Evolutionary conservation across 768 basidiomycete genomes (phyloP).

Genomic region (Kwoniella newhampshirensis): DNA sequence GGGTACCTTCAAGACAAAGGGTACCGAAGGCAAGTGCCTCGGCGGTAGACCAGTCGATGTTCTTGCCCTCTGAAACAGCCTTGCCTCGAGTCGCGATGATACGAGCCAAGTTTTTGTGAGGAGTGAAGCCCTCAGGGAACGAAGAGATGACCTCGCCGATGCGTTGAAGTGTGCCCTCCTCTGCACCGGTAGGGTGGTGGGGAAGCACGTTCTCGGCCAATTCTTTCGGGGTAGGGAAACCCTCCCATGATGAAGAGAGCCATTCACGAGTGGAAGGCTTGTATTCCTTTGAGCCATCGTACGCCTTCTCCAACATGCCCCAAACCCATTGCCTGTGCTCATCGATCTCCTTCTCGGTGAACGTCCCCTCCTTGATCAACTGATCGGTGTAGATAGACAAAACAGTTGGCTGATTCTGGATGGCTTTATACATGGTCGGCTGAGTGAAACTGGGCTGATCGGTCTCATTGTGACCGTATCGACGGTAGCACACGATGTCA

Average conservation of each 20-base stretch:
- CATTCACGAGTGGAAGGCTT: slow-evolving; percentile 92
- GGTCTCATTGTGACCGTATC: slow-evolving; percentile 99
- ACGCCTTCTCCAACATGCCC: slow-evolving; percentile 96
- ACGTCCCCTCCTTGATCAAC: slow-evolving; percentile 84
- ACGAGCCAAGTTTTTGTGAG: slow-evolving; percentile 90
- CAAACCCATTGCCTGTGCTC: slow-evolving; percentile 99
- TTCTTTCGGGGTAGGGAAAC: slow-evolving; percentile 95
- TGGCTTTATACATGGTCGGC: slow-evolving; percentile 96
- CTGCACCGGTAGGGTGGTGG: slow-evolving; percentile 80
- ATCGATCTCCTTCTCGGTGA: slow-evolving; percentile 93
- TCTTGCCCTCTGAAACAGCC: slow-evolving; percentile 81
- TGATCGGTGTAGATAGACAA: slow-evolving; percentile 89
- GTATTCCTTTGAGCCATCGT: slow-evolving; percentile 92
- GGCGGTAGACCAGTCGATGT: slow-evolving; percentile 98
- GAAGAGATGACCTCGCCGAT: slow-evolving; percentile 84
- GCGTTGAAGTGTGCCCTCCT: slow-evolving; percentile 71
- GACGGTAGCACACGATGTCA: slow-evolving; percentile 98
- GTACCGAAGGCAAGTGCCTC: slow-evolving; percentile 96
- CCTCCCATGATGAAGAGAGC: slow-evolving; percentile 96
- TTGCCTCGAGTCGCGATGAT: slow-evolving; percentile 85
- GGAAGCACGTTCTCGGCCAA: slow-evolving; percentile 89
- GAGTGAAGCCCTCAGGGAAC: slow-evolving; percentile 78
- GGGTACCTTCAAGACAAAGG: slow-evolving; percentile 85
- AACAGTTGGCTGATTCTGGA: slow-evolving; percentile 87
- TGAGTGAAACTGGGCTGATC: slow-evolving; percentile 99